Conservation (phyloP, 352 stramenopile genomes). For the Phytophthora aleatoria region DNA sequence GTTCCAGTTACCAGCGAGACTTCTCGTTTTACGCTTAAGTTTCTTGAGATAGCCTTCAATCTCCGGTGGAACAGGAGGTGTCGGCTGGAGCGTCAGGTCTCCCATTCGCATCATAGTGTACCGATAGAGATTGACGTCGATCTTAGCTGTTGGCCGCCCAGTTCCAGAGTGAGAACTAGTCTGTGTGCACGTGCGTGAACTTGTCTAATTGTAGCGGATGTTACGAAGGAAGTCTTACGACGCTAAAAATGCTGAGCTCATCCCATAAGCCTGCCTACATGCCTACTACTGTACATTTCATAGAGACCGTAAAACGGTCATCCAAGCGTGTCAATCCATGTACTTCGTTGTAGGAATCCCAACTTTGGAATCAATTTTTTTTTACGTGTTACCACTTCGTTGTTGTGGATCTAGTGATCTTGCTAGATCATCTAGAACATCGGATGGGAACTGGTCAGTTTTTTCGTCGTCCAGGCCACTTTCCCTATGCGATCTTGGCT, state of each 20-base stretch:
- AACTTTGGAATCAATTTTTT: neutral
- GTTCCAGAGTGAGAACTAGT: constrained; percentile 30
- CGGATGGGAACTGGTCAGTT: constrained; percentile 26
- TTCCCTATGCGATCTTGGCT: constrained; percentile 10
- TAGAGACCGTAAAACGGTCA: no score
- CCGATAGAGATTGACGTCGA: neutral
- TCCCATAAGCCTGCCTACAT: neutral
- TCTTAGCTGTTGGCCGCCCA: constrained; percentile 7
- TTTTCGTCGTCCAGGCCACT: constrained; percentile 27
- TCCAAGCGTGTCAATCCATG: no score
- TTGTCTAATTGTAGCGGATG: constrained; percentile 22
- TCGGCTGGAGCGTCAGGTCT: constrained; percentile 36
- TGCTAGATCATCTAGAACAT: constrained; percentile 30
- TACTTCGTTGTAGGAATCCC: no score
- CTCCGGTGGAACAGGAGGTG: constrained; percentile 63
- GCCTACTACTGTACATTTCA: neutral
- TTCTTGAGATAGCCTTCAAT: constrained; percentile 90
- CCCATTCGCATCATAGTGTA: constrained; percentile 27
- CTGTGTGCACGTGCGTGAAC: constrained; percentile 11
- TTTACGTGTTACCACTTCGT: constrained; percentile 10
- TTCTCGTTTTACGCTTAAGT: constrained; percentile 87
- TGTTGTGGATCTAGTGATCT: constrained; percentile 26
- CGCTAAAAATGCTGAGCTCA: constrained; percentile 20
- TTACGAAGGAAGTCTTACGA: constrained; percentile 25
- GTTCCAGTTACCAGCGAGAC: constrained; percentile 79